Evolutionary conservation across 2,329 filamentous ascomycete genomes (phyloP).

Genomic region (Coniochaeta pulveracea): DNA sequence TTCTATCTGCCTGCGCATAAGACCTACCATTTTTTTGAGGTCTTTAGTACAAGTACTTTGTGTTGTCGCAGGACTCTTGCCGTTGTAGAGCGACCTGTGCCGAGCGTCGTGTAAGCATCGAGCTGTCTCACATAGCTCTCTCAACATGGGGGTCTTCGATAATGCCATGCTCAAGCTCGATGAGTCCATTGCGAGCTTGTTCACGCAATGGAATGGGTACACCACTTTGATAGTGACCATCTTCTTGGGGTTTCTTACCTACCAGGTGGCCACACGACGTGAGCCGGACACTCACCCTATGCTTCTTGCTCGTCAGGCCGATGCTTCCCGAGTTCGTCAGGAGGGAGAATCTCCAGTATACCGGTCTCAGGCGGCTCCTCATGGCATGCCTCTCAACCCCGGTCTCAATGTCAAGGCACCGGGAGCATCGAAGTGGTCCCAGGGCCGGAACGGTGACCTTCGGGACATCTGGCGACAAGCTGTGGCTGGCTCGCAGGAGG

Average conservation of each 20-base stretch:
- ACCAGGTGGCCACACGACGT: conserved; percentile 56
- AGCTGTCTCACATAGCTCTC: neutral
- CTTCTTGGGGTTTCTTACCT: conserved; percentile 57
- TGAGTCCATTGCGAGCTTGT: conserved; percentile 52
- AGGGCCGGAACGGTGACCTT: conserved; percentile 77
- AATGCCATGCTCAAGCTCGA: conserved; percentile 58
- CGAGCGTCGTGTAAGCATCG: neutral
- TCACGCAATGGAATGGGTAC: conserved; percentile 74
- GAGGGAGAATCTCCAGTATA: conserved; percentile 79
- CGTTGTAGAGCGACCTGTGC: no score
- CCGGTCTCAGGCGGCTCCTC: conserved; percentile 71
- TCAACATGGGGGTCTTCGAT: conserved; percentile 26
- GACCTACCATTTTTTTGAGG: no score
- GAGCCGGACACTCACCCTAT: conserved; percentile 91
- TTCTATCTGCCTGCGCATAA: no score
- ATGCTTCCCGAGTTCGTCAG: conserved; percentile 67
- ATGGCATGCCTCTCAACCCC: conserved; percentile 68
- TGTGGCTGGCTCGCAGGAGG: conserved; percentile 50
- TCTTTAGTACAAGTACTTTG: no score
- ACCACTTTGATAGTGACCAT: conserved; percentile 60
- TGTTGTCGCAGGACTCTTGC: no score
- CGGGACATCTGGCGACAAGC: conserved; percentile 81
- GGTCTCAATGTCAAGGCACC: conserved; percentile 76
- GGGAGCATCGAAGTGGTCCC: conserved; percentile 70
- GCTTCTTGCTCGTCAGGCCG: conserved; percentile 75